Evolutionary conservation across 176 grass and related monocot genomes (phyloP).

Genomic region (Ampelocalamus luodianensis): DNA sequence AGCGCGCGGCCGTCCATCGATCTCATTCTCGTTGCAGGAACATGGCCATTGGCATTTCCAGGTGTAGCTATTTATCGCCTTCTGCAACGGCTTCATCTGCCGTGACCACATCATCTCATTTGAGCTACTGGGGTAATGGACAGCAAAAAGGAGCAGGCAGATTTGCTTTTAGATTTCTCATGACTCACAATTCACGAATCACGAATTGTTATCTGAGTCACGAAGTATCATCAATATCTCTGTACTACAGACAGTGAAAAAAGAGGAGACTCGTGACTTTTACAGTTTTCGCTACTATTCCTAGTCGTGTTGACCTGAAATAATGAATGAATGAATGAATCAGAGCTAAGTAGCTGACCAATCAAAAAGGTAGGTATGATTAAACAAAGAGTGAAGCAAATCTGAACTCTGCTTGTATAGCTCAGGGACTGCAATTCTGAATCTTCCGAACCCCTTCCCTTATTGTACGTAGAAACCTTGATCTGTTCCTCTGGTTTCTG

Average conservation of each 20-base stretch:
- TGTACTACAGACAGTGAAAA: background rate
- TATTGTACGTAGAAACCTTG: background rate
- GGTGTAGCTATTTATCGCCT: background rate
- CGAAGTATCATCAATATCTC: background rate
- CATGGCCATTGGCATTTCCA: background rate
- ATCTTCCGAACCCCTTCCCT: slow-evolving; percentile 6
- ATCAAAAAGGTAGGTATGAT: background rate
- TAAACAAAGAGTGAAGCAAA: background rate
- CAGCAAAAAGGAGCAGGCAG: background rate
- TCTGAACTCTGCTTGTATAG: background rate
- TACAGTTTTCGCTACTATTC: background rate
- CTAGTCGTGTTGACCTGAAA: slow-evolving; percentile 13
- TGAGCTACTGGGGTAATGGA: background rate
- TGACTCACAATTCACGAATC: background rate
- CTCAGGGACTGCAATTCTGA: background rate
- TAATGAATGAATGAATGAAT: background rate
- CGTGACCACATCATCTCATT: background rate
- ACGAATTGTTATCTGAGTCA: background rate
- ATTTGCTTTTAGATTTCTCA: too few relatives aligned
- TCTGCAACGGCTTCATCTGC: background rate
- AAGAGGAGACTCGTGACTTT: background rate
- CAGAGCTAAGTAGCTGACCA: background rate
- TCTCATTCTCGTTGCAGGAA: background rate
- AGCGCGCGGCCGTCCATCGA: background rate
- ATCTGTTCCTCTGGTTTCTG: background rate